A percentile compares a stretch with the other conserved stretches of the same genome.
phyloP scores from a whole-genome alignment of 176 grass and related monocot genomes.

The Microstegium vimineum region DNA sequence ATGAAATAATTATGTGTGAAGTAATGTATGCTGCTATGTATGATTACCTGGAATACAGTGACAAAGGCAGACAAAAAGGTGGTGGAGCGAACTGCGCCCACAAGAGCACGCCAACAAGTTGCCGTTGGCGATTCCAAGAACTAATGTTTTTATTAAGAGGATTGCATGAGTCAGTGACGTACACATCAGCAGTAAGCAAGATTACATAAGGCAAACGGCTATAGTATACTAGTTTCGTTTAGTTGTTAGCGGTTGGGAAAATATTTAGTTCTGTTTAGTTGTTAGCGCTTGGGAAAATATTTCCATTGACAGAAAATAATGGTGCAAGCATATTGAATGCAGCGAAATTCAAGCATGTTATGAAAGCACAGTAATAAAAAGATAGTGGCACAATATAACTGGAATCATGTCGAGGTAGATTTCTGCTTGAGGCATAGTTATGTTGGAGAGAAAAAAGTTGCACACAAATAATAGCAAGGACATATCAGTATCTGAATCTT shows the following conservation, averaged over 20 bases:
- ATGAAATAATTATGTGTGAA: constrained; percentile 15
- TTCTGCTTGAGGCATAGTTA: constrained; percentile 13
- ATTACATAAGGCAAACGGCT: not conserved
- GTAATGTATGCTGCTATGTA: not conserved
- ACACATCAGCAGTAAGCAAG: not conserved
- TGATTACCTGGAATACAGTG: constrained; percentile 83
- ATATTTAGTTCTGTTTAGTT: too few species aligned
- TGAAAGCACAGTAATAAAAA: constrained; percentile 10
- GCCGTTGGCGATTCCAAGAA: constrained; percentile 84
- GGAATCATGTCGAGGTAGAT: not conserved
- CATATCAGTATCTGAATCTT: not conserved
- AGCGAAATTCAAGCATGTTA: constrained; percentile 15
- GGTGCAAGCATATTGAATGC: not conserved
- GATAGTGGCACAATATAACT: not conserved
- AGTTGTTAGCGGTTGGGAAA: too few species aligned
- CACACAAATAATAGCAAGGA: not conserved
- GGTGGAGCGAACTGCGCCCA: constrained; percentile 89
- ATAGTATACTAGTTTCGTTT: not conserved
- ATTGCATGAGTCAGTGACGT: constrained; percentile 19
- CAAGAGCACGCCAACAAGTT: constrained; percentile 87
- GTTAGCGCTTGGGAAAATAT: not conserved
- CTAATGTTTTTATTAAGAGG: constrained; percentile 45
- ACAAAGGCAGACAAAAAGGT: constrained; percentile 96
- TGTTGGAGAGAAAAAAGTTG: constrained; percentile 9
- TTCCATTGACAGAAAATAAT: constrained; percentile 12